phyloP scores from a whole-genome alignment of 2,329 filamentous ascomycete species.

The Epichloe baconii region DNA sequence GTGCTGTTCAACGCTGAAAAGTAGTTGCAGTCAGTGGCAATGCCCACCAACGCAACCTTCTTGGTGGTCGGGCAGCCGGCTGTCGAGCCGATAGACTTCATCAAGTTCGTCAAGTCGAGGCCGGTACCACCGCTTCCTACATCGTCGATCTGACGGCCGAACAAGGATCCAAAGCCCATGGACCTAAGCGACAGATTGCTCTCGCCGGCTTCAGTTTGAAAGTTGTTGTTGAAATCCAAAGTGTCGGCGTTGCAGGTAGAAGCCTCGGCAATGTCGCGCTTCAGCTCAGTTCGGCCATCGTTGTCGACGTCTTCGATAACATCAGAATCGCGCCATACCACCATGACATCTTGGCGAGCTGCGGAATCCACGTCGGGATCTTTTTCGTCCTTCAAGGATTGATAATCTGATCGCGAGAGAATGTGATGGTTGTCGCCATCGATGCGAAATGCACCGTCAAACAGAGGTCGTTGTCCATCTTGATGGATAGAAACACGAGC shows the following conservation, averaged over 20 bases:
- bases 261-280: slow-evolving; percentile 35
- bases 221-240: slow-evolving; percentile 66
- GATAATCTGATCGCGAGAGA: slow-evolving; percentile 61
- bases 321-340: slow-evolving; percentile 87
- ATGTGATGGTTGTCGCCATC: slow-evolving; percentile 78
- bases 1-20: slow-evolving; percentile 55
- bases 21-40: slow-evolving; percentile 90
- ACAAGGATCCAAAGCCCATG: slow-evolving; percentile 51
- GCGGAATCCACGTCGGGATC: slow-evolving; percentile 53
- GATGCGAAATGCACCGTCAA: slow-evolving; percentile 80
- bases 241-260: slow-evolving; percentile 58
- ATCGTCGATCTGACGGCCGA: slow-evolving; percentile 62
- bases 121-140: slow-evolving; percentile 52
- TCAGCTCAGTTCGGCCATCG: slow-evolving; percentile 45
- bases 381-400: slow-evolving; percentile 52
- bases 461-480: slow-evolving; percentile 69
- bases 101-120: slow-evolving; percentile 63
- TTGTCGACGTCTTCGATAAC: slow-evolving; percentile 31
- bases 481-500: slow-evolving; percentile 64
- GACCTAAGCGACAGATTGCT: slow-evolving; percentile 40
- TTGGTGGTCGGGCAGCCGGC: slow-evolving; percentile 80
- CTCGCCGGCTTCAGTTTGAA: slow-evolving; percentile 48
- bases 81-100: slow-evolving; percentile 65
- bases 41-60: slow-evolving; percentile 80
- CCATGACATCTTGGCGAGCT: slow-evolving; percentile 60